A percentile compares a stretch with the other conserved stretches of the same genome.
Conservation (phyloP, 352 stramenopile species). For the Pythium aphanidermatum region DNA sequence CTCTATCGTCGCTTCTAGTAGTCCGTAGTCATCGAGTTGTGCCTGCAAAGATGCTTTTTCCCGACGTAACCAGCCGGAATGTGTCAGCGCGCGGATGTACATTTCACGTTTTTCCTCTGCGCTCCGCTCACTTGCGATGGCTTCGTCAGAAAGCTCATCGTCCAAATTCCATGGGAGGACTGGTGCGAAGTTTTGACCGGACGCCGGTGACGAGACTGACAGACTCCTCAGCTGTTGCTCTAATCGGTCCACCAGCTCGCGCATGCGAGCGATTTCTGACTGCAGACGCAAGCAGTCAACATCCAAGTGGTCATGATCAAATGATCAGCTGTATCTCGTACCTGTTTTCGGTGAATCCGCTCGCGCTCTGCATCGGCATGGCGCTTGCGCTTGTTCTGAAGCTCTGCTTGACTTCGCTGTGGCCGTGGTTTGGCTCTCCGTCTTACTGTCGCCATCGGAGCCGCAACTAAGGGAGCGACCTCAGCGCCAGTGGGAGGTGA, state of each 20-base stretch:
- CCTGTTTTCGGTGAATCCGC: constrained; percentile 24
- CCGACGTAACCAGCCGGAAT: constrained; percentile 18
- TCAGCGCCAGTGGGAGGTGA: neutral
- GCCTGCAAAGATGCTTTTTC: constrained; percentile 18
- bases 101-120: constrained; percentile 8
- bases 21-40: constrained; percentile 17
- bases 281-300: constrained; percentile 2
- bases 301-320: neutral
- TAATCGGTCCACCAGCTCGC: constrained; percentile 14
- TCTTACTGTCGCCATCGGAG: neutral
- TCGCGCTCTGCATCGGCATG: constrained; percentile 23
- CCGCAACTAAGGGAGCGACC: neutral
- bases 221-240: constrained; percentile 16
- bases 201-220: neutral
- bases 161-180: neutral
- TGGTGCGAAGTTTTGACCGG: neutral
- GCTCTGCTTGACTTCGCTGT: neutral
- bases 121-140: neutral
- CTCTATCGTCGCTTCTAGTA: constrained; percentile 20
- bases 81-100: constrained; percentile 17
- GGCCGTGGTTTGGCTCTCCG: constrained; percentile 2
- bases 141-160: neutral
- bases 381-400: constrained; percentile 20
- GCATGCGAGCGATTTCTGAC: constrained; percentile 20
- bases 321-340: neutral